A percentile compares a stretch with the other conserved stretches of the same genome.
Conservation (phyloP, 805 yeast genomes). For the Metschnikowia orientalis region DNA sequence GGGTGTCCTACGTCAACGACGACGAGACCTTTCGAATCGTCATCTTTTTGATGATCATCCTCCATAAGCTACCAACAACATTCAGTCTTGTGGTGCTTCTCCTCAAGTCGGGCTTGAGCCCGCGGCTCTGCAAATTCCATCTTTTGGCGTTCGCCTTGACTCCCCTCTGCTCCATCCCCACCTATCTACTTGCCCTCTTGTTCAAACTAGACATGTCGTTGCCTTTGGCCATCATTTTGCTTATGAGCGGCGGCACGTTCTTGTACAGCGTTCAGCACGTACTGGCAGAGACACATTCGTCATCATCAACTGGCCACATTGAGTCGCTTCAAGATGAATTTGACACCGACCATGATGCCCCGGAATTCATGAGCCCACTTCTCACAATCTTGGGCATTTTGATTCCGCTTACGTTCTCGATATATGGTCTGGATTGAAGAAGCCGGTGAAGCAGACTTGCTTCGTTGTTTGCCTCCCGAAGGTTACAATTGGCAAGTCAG, state of each 20-base stretch:
- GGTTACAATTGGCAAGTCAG: too few species aligned
- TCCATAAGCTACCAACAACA: slow-evolving; percentile 74
- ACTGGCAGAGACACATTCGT: slow-evolving; percentile 34
- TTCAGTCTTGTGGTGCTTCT: slow-evolving; percentile 61
- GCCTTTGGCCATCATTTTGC: slow-evolving; percentile 50
- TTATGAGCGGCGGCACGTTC: slow-evolving; percentile 71
- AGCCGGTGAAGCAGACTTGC: too few species aligned
- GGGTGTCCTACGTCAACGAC: slow-evolving; percentile 48
- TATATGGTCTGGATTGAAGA: slow-evolving; percentile 9
- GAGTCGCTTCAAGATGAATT: slow-evolving; percentile 10
- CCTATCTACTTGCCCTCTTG: slow-evolving; percentile 39
- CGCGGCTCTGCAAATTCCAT: slow-evolving; percentile 39
- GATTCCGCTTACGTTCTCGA: slow-evolving; percentile 13
- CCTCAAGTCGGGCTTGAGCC: slow-evolving; percentile 32
- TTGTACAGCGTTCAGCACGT: slow-evolving; percentile 67
- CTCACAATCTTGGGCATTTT: slow-evolving; percentile 13
- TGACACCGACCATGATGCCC: slow-evolving; percentile 2
- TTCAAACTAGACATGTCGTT: slow-evolving; percentile 29
- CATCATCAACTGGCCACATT: slow-evolving; percentile 4
- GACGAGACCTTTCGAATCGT: slow-evolving; percentile 36
- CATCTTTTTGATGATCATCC: slow-evolving; percentile 56
- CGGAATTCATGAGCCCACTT: slow-evolving; percentile 1
- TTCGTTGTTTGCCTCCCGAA: too few species aligned
- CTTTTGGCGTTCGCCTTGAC: slow-evolving; percentile 52
- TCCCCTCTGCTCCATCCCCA: slow-evolving; percentile 54